Conservation (phyloP, 495 filamentous ascomycete genomes). For the Xylaria nigripes region DNA sequence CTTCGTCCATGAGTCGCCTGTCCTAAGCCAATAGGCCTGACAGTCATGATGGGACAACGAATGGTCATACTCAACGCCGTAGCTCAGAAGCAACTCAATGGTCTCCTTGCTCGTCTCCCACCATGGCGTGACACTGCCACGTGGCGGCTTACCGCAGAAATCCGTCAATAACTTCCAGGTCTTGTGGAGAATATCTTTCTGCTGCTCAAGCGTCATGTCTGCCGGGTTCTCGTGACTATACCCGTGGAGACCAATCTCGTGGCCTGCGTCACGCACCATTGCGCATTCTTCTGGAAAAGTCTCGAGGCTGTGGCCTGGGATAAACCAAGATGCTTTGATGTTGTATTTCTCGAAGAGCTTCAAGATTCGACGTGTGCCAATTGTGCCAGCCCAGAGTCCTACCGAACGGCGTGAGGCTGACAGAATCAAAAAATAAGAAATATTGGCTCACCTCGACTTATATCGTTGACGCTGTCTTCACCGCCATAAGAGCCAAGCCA, state of each 20-base stretch:
- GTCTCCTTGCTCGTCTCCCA: conserved; percentile 64
- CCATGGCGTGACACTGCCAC: conserved; percentile 57
- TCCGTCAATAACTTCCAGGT: conserved; percentile 63
- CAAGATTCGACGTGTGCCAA: conserved; percentile 62
- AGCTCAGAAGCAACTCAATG: conserved; percentile 56
- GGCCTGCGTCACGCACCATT: conserved; percentile 63
- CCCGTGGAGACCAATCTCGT: conserved; percentile 71
- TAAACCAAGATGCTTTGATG: conserved; percentile 80
- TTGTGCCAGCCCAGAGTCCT: conserved; percentile 66
- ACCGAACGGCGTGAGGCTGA: neutral
- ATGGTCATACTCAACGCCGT: conserved; percentile 50
- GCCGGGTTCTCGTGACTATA: conserved; percentile 71
- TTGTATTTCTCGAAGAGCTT: conserved; percentile 71
- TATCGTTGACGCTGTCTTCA: conserved; percentile 44
- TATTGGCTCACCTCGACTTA: conserved; percentile 33
- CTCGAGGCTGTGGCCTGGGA: conserved; percentile 71
- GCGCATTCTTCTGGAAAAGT: conserved; percentile 69
- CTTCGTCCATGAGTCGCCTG: conserved; percentile 32
- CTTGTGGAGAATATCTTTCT: conserved; percentile 67
- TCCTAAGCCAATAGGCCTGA: conserved; percentile 43
- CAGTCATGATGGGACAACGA: conserved; percentile 39
- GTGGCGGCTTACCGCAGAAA: conserved; percentile 67
- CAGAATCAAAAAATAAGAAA: neutral
- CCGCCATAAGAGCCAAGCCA: conserved; percentile 32
- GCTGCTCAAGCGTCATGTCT: conserved; percentile 65